Base-by-base conservation (phyloP, 1,284 basidiomycete genomes). In the Ceratobasidium sp. region DNA sequence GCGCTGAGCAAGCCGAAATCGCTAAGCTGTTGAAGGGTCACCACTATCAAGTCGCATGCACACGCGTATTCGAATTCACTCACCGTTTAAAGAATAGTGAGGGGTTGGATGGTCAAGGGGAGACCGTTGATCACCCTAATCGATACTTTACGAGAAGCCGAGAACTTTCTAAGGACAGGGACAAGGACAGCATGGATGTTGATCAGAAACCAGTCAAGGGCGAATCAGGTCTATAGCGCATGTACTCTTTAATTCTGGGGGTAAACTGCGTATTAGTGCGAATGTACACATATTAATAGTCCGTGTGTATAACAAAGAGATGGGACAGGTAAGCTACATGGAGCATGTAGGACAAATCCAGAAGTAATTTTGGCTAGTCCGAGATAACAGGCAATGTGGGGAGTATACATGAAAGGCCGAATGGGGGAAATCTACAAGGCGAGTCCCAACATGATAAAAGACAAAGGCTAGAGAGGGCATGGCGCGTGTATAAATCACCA, bases 21-120 rank as follows among this genome's bases (percentile, higher is more conserved):
- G 84, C 94, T 81, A 83, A 84, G 54, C 86, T 85, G 12, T 93
- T 97, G 69, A 95, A 95, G 78, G 83, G 82, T 15, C 82, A 85
- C 1, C 94, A 97, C 77, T 98, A 90, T 78, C 96, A 99, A 77
- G 90, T 99, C 54, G 97, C 96, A 3, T 99, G 97, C 80, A 99
- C 97, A 20, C 85, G 96, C 17, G 92, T 99, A 38, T 99, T 96
- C 79, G 97, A 99, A 82, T 85, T 98, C 53, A 97, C 95, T 22
- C 96, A 99, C 78, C 81, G 82, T 17, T 75, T 80, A 49, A 90
- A 87, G 79, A 95, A 93, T 78, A 95, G 95, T 1, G 92, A 96
- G 32, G 96, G 96, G 0, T 76, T 97, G 54, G 64, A 67, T 55
- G 93, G 94, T 3, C 85, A 83, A 12, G 93, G 93, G 0, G 96